Conservation (phyloP, 139 green algal genomes). For the Chlamydomonas schloesseri region DNA sequence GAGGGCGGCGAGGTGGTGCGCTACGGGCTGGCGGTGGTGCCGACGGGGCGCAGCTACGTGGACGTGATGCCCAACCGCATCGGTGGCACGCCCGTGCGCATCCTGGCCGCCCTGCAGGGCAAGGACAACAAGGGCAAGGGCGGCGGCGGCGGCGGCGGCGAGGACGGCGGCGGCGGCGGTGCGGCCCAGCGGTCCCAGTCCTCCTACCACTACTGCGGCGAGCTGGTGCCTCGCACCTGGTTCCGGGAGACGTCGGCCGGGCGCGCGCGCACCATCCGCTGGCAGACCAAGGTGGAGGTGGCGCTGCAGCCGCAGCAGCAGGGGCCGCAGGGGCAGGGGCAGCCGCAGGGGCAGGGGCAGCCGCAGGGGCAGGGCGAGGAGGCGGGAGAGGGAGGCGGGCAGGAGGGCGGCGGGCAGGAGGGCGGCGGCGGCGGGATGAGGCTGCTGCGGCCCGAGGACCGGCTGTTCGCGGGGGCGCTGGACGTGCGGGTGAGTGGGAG, state of each 20-base stretch:
- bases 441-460: too few species aligned
- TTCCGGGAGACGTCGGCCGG: neutral
- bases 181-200: too few species aligned
- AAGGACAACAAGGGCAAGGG: neutral
- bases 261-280: neutral
- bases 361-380: too few species aligned
- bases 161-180: neutral
- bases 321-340: neutral
- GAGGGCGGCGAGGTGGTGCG: too few species aligned
- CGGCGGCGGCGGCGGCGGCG: neutral
- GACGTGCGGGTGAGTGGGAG: neutral
- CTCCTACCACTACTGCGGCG: too few species aligned
- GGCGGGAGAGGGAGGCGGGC: too few species aligned
- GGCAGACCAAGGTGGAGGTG: slow-evolving; percentile 9
- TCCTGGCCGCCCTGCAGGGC: too few species aligned
- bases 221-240: neutral
- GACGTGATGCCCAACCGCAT: slow-evolving; percentile 12
- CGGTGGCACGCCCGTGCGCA: neutral
- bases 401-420: too few species aligned
- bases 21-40: neutral
- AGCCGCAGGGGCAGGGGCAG: too few species aligned
- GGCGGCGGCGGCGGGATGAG: too few species aligned
- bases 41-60: neutral
- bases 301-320: neutral
- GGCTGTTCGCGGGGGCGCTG: too few species aligned